These are phyloP conservation scores for Hericium alpestre DNA, from an alignment of 768 basidiomycete genomes.

Conservation along the genomic window DNA sequence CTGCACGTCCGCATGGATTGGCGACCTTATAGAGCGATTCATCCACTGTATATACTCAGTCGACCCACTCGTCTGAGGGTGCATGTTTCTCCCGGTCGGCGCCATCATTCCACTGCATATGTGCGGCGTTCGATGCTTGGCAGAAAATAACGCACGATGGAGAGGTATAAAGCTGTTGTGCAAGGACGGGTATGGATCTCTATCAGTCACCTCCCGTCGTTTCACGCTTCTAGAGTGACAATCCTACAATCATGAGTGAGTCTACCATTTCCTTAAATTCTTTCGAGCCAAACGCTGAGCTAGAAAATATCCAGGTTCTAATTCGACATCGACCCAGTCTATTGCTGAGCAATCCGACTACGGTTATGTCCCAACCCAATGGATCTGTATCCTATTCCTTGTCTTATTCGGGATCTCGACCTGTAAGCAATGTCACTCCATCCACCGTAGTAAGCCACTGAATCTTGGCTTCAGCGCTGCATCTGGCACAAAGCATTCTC, in stretches of 20 bases:
- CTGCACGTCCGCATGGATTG: too few species aligned
- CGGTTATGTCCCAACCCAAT: slow-evolving; percentile 6
- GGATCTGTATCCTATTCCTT: slow-evolving; percentile 4
- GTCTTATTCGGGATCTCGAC: background rate
- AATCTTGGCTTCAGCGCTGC: slow-evolving; percentile 13
- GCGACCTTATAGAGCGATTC: too few species aligned
- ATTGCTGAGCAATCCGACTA: background rate
- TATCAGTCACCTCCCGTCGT: background rate
- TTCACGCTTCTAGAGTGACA: background rate
- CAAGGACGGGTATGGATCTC: background rate
- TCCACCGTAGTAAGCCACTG: background rate
- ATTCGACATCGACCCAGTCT: background rate
- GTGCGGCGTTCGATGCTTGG: too few species aligned
- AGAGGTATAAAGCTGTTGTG: background rate
- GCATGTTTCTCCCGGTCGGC: too few species aligned
- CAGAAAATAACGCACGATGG: too few species aligned
- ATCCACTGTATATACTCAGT: too few species aligned
- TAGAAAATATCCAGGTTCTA: background rate
- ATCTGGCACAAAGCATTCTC: slow-evolving; percentile 18
- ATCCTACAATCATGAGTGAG: background rate
- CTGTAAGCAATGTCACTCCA: background rate
- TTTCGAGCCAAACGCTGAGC: background rate
- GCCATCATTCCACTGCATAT: too few species aligned
- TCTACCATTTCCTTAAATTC: background rate
- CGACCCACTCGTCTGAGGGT: too few species aligned